A percentile compares a stretch with the other conserved stretches of the same genome.
These are phyloP conservation scores for Carpinus viminea DNA, from an alignment of 306 rosid genomes.

Conservation along the genomic window DNA sequence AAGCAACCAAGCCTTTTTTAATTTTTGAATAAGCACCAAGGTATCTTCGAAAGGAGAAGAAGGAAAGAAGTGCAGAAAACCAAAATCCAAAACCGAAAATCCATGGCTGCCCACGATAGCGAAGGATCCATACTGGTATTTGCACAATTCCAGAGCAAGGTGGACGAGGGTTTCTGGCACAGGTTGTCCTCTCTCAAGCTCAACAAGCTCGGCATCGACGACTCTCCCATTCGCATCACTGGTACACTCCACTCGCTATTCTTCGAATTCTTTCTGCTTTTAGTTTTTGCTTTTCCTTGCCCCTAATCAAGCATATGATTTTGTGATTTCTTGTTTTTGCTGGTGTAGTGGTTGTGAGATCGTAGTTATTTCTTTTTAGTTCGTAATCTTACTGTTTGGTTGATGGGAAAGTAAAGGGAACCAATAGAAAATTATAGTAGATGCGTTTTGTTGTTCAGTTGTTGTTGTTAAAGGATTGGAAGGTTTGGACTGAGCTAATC, in stretches of 20 bases:
- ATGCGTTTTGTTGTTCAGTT: not conserved
- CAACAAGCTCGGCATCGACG: constrained; percentile 95
- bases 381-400: not conserved
- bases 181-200: constrained; percentile 85
- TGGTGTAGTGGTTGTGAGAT: not conserved
- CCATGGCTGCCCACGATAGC: constrained; percentile 40
- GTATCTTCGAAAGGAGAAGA: not conserved
- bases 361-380: not conserved
- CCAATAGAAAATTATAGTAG: not conserved
- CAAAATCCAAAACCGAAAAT: constrained; percentile 1
- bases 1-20: not conserved
- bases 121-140: constrained; percentile 62
- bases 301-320: not conserved
- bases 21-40: too few relatives aligned
- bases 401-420: not conserved
- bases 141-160: constrained; percentile 82
- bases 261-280: not conserved
- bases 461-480: not conserved
- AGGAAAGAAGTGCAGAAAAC: not conserved
- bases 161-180: constrained; percentile 99
- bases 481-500: not conserved
- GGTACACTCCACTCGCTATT: constrained; percentile 41
- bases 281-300: not conserved
- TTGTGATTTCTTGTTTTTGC: not conserved
- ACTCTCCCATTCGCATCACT: constrained; percentile 72